Percentiles rank a stretch among this genome's conserved stretches.
Evolutionary conservation across 1,284 basidiomycete species (phyloP).

Genomic region (Athelia sp.): DNA sequence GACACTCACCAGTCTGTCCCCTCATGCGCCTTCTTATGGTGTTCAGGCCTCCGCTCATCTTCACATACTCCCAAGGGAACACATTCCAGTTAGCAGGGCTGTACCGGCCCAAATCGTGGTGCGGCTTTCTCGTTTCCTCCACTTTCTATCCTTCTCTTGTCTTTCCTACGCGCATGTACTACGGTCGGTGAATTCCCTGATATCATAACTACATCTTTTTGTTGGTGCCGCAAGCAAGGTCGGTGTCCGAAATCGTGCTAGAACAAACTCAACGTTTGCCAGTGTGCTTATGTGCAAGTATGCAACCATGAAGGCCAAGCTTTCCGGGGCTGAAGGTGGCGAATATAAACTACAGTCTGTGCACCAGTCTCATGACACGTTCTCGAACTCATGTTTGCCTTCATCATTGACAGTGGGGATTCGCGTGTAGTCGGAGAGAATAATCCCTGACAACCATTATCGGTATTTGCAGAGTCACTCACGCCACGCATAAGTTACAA

Average conservation of each 20-base stretch:
- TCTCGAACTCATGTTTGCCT: too few relatives aligned
- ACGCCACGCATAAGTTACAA: too few relatives aligned
- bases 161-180: conserved; percentile 18
- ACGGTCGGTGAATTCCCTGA: conserved; percentile 19
- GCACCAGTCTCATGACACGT: too few relatives aligned
- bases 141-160: conserved; percentile 4
- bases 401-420: too few relatives aligned
- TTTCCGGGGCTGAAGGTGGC: too few relatives aligned
- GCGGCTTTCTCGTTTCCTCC: not conserved
- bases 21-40: conserved; percentile 12
- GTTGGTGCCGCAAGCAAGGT: not conserved
- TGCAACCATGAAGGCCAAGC: too few relatives aligned
- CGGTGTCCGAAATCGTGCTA: not conserved
- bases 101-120: not conserved
- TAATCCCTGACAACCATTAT: too few relatives aligned
- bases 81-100: not conserved
- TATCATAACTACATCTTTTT: not conserved
- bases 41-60: conserved; percentile 10
- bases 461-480: too few relatives aligned
- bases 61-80: not conserved
- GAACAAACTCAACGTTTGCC: too few relatives aligned
- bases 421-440: too few relatives aligned
- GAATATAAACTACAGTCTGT: too few relatives aligned
- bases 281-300: too few relatives aligned
- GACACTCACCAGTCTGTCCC: conserved; percentile 26